Conservation (phyloP, 2,329 filamentous ascomycete genomes). For the Neonectria ditissima region DNA sequence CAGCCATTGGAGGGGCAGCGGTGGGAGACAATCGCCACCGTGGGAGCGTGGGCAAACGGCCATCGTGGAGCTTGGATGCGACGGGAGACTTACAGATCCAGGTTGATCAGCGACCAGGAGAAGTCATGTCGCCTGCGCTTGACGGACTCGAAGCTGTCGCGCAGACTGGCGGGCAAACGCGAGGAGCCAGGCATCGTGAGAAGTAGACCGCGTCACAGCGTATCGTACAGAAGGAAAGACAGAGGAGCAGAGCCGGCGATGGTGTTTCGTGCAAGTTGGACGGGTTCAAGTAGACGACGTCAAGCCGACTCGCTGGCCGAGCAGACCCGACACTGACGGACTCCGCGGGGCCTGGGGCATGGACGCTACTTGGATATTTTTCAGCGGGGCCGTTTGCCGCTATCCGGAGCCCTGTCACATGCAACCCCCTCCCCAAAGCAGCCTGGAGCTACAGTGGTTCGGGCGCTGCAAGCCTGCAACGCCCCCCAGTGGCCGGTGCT, state of each 20-base stretch:
- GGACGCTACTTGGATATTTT: constrained; percentile 50
- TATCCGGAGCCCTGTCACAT: constrained; percentile 42
- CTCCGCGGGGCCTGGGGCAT: constrained; percentile 41
- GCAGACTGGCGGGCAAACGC: constrained; percentile 77
- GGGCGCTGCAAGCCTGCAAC: constrained; percentile 19
- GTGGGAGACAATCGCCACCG: neutral
- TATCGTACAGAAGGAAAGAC: constrained; percentile 3
- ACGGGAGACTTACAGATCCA: constrained; percentile 71
- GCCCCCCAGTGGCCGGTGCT: neutral
- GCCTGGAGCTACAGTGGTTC: constrained; percentile 30
- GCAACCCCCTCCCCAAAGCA: constrained; percentile 25
- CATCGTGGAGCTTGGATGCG: constrained; percentile 4
- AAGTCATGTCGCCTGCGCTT: constrained; percentile 68
- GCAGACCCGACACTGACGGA: neutral
- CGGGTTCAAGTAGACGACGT: constrained; percentile 37
- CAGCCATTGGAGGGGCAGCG: constrained; percentile 1
- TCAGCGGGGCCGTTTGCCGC: constrained; percentile 40
- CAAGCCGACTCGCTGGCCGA: constrained; percentile 1
- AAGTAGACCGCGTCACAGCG: neutral
- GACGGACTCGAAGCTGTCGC: constrained; percentile 73
- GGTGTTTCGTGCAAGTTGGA: constrained; percentile 21
- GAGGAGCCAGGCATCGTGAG: constrained; percentile 73
- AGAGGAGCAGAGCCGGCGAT: constrained; percentile 16
- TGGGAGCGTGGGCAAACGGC: neutral
- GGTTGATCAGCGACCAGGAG: constrained; percentile 70